Percentiles rank a stretch among this genome's conserved stretches.
Evolutionary conservation across 805 yeast genomes (phyloP).

Genomic region (Myxozyma melibiosi): DNA sequence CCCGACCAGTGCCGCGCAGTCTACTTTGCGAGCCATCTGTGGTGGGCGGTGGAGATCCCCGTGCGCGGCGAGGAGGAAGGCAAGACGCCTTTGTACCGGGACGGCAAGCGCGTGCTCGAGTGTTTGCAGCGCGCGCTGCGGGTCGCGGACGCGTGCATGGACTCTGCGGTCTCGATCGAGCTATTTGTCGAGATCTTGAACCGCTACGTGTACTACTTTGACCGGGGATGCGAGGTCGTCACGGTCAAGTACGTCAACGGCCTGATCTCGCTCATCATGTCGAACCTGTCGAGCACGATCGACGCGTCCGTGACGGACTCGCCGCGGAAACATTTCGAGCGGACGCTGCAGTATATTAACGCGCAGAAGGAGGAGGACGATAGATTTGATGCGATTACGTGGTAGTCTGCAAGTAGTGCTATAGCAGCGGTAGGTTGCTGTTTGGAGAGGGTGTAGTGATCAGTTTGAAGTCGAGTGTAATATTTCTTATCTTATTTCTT

Average conservation of each 20-base stretch:
- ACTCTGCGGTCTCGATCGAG: constrained; percentile 68
- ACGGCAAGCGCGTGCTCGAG: constrained; percentile 79
- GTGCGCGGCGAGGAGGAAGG: constrained; percentile 51
- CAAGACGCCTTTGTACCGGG: constrained; percentile 46
- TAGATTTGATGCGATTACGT: constrained; percentile 46
- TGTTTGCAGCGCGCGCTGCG: constrained; percentile 86
- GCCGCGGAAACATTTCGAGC: constrained; percentile 60
- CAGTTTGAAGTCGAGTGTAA: too few relatives aligned
- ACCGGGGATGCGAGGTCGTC: constrained; percentile 72
- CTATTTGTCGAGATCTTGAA: constrained; percentile 88
- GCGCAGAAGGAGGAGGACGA: constrained; percentile 72
- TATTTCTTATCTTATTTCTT: neutral
- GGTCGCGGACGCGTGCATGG: constrained; percentile 94
- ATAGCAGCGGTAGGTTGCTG: too few relatives aligned
- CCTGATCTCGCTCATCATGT: constrained; percentile 70
- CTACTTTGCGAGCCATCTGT: constrained; percentile 81
- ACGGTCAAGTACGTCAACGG: constrained; percentile 80
- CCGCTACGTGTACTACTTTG: constrained; percentile 80
- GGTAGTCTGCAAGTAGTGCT: too few relatives aligned
- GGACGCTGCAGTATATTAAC: constrained; percentile 71
- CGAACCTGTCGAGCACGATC: constrained; percentile 39
- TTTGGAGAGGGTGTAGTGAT: too few relatives aligned
- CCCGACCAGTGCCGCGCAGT: constrained; percentile 95
- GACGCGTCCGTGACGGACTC: constrained; percentile 41
- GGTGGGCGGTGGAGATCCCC: constrained; percentile 83